phyloP scores from a whole-genome alignment of 1,284 basidiomycete species.

The Agroathelia rolfsii region DNA sequence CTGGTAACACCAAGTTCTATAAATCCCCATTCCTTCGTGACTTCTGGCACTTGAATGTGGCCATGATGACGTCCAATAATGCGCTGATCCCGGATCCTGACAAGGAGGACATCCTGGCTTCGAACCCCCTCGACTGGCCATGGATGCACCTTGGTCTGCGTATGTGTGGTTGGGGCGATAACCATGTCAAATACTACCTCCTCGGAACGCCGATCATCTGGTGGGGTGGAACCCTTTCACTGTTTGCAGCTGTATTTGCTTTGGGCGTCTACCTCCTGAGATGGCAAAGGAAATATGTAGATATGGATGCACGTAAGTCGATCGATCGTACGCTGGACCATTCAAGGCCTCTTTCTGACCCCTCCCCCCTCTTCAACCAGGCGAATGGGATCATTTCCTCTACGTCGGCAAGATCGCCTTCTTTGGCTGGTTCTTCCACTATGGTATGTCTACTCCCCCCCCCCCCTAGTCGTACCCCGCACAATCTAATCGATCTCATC shows the following conservation, averaged over 20 bases:
- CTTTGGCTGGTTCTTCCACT: constrained; percentile 91
- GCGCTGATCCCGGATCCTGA: constrained; percentile 94
- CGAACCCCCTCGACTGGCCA: constrained; percentile 90
- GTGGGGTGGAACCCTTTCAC: constrained; percentile 73
- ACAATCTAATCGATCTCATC: constrained; percentile 7
- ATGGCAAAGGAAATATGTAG: constrained; percentile 80
- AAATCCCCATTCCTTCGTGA: constrained; percentile 90
- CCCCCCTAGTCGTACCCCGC: constrained; percentile 1
- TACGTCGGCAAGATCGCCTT: constrained; percentile 90
- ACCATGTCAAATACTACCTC: constrained; percentile 87
- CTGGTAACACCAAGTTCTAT: constrained; percentile 78
- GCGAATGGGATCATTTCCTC: constrained; percentile 90
- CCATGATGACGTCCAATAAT: constrained; percentile 99
- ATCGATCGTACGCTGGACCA: no score
- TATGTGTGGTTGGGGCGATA: constrained; percentile 96
- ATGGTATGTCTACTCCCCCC: constrained; percentile 41
- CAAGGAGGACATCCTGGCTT: constrained; percentile 96
- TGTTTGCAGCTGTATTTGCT: constrained; percentile 47
- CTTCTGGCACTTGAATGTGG: constrained; percentile 98
- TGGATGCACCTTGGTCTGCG: constrained; percentile 80
- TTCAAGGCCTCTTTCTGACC: no score
- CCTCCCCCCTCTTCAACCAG: constrained; percentile 28
- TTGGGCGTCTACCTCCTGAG: constrained; percentile 71
- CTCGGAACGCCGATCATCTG: constrained; percentile 89
- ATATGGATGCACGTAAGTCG: constrained; percentile 76